Evolutionary conservation across 2,329 filamentous ascomycete species (phyloP).

Genomic region (Fusarium sarcochroum): DNA sequence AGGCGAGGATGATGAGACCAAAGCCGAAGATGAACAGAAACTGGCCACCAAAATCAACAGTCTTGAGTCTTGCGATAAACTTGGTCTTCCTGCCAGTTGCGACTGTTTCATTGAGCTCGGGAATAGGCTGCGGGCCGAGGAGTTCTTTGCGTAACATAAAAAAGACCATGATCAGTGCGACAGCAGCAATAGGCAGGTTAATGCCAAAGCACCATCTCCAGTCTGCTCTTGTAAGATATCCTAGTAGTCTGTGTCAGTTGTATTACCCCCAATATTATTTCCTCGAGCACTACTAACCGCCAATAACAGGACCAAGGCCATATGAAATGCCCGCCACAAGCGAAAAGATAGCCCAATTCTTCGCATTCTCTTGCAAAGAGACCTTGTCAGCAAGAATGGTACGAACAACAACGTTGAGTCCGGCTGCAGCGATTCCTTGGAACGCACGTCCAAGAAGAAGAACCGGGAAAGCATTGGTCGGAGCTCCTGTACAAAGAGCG

Average conservation of each 20-base stretch:
- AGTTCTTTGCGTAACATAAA: slow-evolving; percentile 71
- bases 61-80: slow-evolving; percentile 64
- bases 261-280: background rate
- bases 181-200: slow-evolving; percentile 68
- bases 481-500: slow-evolving; percentile 71
- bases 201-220: slow-evolving; percentile 80
- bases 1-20: slow-evolving; percentile 66
- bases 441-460: slow-evolving; percentile 74
- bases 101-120: slow-evolving; percentile 59
- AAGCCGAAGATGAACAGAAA: slow-evolving; percentile 69
- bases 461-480: slow-evolving; percentile 67
- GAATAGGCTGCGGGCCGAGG: slow-evolving; percentile 64
- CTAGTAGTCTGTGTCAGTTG: slow-evolving; percentile 35
- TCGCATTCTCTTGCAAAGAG: slow-evolving; percentile 71
- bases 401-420: slow-evolving; percentile 71
- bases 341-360: slow-evolving; percentile 73
- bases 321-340: slow-evolving; percentile 72
- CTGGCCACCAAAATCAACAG: slow-evolving; percentile 69
- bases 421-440: slow-evolving; percentile 73
- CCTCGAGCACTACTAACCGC: slow-evolving; percentile 54
- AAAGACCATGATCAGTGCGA: slow-evolving; percentile 67
- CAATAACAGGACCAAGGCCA: slow-evolving; percentile 72
- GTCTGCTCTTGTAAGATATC: slow-evolving; percentile 65
- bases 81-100: slow-evolving; percentile 51
- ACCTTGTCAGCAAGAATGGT: slow-evolving; percentile 77